Conservation (phyloP, 1,284 basidiomycete genomes). For the Puccinia novopanici region DNA sequence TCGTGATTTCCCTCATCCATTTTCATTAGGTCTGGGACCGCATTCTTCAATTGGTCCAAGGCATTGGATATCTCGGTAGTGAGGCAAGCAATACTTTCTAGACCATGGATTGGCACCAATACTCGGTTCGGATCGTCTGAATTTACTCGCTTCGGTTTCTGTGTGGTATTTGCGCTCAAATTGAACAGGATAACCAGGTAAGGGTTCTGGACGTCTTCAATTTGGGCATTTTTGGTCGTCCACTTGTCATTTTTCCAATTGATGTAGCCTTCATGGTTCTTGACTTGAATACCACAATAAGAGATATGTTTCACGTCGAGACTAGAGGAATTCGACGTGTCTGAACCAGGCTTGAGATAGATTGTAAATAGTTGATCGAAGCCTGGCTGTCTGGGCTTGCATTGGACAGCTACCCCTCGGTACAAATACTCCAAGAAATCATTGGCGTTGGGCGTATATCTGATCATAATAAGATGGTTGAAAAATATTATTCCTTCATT, state of each 20-base stretch:
- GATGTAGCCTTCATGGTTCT: not conserved
- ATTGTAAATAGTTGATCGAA: no score
- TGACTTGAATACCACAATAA: no score
- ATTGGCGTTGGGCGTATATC: no score
- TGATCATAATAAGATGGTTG: no score
- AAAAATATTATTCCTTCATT: not conserved
- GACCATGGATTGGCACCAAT: slow-evolving; percentile 2
- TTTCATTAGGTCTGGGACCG: not conserved
- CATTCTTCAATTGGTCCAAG: not conserved
- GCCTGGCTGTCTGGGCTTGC: no score
- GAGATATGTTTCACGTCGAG: no score
- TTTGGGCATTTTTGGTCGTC: not conserved
- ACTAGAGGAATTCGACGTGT: no score
- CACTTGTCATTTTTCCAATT: not conserved
- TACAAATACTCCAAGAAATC: no score
- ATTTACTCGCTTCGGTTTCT: not conserved
- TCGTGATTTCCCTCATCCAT: not conserved
- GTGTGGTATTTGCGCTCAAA: not conserved
- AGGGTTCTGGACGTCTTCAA: not conserved
- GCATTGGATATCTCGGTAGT: no score
- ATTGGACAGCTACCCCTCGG: no score
- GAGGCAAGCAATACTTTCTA: not conserved
- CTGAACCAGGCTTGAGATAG: no score
- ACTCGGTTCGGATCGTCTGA: not conserved
- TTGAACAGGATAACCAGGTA: no score